A percentile compares a stretch with the other conserved stretches of the same genome.
These are phyloP conservation scores for Fusarium sp. DNA, from an alignment of 2,329 filamentous ascomycete genomes.

Conservation along the genomic window DNA sequence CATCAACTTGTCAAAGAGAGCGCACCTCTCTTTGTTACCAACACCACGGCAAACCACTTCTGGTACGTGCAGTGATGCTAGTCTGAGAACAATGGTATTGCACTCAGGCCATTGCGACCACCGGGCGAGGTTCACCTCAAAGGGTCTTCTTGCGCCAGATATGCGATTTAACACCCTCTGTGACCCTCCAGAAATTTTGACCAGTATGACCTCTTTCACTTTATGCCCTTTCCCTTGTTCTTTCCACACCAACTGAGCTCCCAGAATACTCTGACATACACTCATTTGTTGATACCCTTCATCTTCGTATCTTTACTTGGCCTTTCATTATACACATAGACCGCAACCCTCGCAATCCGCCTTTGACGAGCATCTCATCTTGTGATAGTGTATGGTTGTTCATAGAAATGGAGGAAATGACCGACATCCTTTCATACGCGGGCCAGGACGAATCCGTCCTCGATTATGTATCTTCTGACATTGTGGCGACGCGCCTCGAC, in stretches of 20 bases:
- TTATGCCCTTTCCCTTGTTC: slow-evolving; percentile 1
- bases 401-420: neutral
- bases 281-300: neutral
- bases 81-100: slow-evolving; percentile 26
- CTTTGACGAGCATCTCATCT: neutral
- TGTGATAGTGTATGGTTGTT: neutral
- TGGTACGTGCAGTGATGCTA: neutral
- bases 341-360: neutral
- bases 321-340: slow-evolving; percentile 6
- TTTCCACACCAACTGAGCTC: neutral
- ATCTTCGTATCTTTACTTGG: neutral
- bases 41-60: neutral
- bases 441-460: neutral
- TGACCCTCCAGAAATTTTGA: neutral
- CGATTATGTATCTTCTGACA: neutral
- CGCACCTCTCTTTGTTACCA: slow-evolving; percentile 19
- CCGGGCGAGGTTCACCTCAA: neutral
- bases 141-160: neutral
- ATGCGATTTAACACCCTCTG: slow-evolving; percentile 20
- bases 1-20: slow-evolving; percentile 10
- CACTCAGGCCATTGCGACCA: neutral
- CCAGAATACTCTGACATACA: neutral
- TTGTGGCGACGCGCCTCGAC: slow-evolving; percentile 26
- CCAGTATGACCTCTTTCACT: neutral
- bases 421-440: neutral